A percentile compares a stretch with the other conserved stretches of the same genome.
These are phyloP conservation scores for Trametes meyenii DNA, from an alignment of 768 basidiomycete genomes.

Conservation along the genomic window DNA sequence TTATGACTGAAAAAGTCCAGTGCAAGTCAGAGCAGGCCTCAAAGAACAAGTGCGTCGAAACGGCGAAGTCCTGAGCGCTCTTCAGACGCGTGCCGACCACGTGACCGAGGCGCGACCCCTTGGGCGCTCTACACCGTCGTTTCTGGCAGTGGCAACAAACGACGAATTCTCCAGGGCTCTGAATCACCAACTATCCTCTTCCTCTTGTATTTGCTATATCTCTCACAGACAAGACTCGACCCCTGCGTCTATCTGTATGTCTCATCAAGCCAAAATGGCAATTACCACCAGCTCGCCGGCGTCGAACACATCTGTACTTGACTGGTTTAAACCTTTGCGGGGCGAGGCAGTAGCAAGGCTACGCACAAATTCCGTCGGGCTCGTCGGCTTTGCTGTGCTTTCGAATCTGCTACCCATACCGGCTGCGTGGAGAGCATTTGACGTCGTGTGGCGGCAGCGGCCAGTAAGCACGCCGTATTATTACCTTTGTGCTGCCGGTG, in stretches of 20 bases:
- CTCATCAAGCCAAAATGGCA: conserved; percentile 1
- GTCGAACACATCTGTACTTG: conserved; percentile 17
- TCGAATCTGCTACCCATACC: conserved; percentile 44
- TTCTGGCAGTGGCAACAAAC: conserved; percentile 6
- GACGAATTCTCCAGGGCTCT: not conserved
- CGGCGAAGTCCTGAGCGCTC: not conserved
- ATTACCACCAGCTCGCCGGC: not conserved
- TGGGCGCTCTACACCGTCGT: not conserved
- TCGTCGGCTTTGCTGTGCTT: conserved; percentile 37
- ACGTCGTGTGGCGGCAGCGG: conserved; percentile 30
- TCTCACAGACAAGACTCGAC: too few relatives aligned
- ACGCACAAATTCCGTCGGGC: conserved; percentile 40
- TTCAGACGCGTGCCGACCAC: not conserved
- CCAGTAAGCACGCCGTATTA: conserved; percentile 21
- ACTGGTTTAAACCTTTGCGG: conserved; percentile 39
- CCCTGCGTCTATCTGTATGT: not conserved
- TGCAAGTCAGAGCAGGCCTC: too few relatives aligned
- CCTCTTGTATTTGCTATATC: not conserved
- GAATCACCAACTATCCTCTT: not conserved
- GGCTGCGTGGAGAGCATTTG: conserved; percentile 39
- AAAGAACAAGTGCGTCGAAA: too few relatives aligned
- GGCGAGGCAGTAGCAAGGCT: conserved; percentile 43
- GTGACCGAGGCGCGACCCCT: not conserved
- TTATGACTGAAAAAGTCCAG: too few relatives aligned
- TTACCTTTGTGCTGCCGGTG: conserved; percentile 37